Conservation (phyloP, 2,329 filamentous ascomycete species). For the Phaeosphaeria sp. region DNA sequence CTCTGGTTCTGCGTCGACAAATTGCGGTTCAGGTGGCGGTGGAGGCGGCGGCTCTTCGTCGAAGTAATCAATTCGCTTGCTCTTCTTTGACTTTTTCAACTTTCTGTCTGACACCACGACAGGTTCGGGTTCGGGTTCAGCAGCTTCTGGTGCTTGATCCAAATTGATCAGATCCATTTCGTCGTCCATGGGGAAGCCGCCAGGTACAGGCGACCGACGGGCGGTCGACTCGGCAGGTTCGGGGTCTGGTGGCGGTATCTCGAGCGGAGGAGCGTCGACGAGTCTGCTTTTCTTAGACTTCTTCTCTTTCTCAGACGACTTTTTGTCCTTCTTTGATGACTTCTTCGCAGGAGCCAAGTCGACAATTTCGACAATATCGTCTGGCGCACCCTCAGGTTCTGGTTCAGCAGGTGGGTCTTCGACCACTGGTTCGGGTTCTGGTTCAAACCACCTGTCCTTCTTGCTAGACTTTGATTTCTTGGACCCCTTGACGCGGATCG, state of each 20-base stretch:
- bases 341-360: slow-evolving; percentile 40
- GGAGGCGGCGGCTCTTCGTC: slow-evolving; percentile 16
- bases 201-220: slow-evolving; percentile 51
- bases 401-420: slow-evolving; percentile 10
- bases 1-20: neutral
- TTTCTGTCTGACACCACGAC: slow-evolving; percentile 29
- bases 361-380: slow-evolving; percentile 32
- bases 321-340: slow-evolving; percentile 37
- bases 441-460: slow-evolving; percentile 32
- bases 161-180: slow-evolving; percentile 45
- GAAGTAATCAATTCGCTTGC: slow-evolving; percentile 20
- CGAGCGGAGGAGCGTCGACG: slow-evolving; percentile 27
- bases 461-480: slow-evolving; percentile 47
- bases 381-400: slow-evolving; percentile 26
- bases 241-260: slow-evolving; percentile 40
- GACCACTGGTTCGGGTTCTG: slow-evolving; percentile 12
- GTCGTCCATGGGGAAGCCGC: slow-evolving; percentile 56
- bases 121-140: slow-evolving; percentile 42
- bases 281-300: slow-evolving; percentile 39
- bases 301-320: slow-evolving; percentile 34
- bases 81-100: slow-evolving; percentile 36
- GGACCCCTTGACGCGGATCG: slow-evolving; percentile 47
- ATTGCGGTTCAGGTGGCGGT: slow-evolving; percentile 22
- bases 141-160: slow-evolving; percentile 32
- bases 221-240: slow-evolving; percentile 39